Evolutionary conservation across 495 filamentous ascomycete genomes (phyloP), one percentile per base, ranked within the genome.

Genomic region (Opeltia flavorubescens): DNA sequence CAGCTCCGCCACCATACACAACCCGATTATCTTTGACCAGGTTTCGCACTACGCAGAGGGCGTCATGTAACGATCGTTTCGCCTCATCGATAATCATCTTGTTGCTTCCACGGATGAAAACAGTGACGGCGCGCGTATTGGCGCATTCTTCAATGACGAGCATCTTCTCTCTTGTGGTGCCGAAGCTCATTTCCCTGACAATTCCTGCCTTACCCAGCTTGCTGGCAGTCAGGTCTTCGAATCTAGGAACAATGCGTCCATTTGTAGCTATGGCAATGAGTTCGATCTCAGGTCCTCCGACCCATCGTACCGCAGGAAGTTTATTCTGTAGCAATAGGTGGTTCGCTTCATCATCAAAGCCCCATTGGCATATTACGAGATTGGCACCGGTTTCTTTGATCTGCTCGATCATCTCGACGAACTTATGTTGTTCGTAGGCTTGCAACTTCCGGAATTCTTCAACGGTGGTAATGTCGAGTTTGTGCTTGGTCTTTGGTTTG

Each of bases 81-180:
- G 91, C 93, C 63, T 99, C 93, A 63, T 99, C 93, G 60, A 96
- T 95, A 60, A 98, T 94, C 91, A 99, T 99, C 75, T 96, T 99
- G 75, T 99, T 99, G 71, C 87, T 94, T 54, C 91, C 91, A 61
- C 91, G 72, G 39, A 99, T 81, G 60, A 99, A 99, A 35, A 91
- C 77, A 0, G 91, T 99, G 39, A 96, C 91, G 25, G 91, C 91
- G 49, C 91, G 76, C 42, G 86, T 94, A 70, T 99, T 96, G 60
- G 93, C 91, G 58, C 91, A 96, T 66, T 96, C 91, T 65, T 99
- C 91, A 57, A 99, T 96, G 44, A 99, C 84, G 48, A 99, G 75
- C 91, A 99, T 99, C 76, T 95, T 95, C 64, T 99, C 91, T 59
- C 91, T 76, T 24, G 93, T 96, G 4, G 91, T 99, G 54, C 91